Evolutionary conservation across 1,139 yeast genomes (phyloP), one percentile per base, ranked within the genome.

Genomic region (Taiozyma sp.): DNA sequence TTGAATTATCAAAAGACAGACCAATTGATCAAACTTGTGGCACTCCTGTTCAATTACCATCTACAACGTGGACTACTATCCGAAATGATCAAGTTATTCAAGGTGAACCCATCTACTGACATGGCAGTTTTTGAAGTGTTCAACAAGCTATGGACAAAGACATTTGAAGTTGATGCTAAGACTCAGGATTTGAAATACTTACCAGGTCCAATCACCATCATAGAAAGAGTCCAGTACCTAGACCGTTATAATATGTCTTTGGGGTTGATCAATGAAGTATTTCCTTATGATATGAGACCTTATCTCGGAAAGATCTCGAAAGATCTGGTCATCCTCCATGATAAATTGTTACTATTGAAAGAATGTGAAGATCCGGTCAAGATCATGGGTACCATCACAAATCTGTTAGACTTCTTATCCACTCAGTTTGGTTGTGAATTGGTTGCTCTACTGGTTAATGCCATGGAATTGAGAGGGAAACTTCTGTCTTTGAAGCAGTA

Each of bases 141-240:
- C 46, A 57, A 53, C 47, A 60, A 56, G 27, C 50, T 62, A 9
- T 61, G 65, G 65, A 54, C 54, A 23, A 57, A 53, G 32, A 58
- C 62, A 13, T 40, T 62, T 8, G 57, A 58, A n/a, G 44, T 39
- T 7, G 43, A 54, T 16, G 40, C 28, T 5, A 42, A n/a, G 5
- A 45, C 44, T 4, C 19, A 16, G 6, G 53, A 54, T 32, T 9
- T 29, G 4, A 54, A 41, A 8, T 52, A 44, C 16, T 40, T 48
- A 4, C 56, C 58, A 4, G 65, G 65, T 8, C 64, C 64, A 41
- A 47, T 61, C 2, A 40, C 62, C 1, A 22, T 61, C 1, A 9
- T 56, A 3, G 57, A 56, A 43, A 54, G 62, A 48, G n/a, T 60
- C 6, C 44, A 54, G 3, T 5, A 49, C 8, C 24, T 58, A 27